A percentile compares a stretch with the other conserved stretches of the same genome.
Conservation (phyloP, 2,329 filamentous ascomycete genomes). For the Exophiala bonariae region DNA sequence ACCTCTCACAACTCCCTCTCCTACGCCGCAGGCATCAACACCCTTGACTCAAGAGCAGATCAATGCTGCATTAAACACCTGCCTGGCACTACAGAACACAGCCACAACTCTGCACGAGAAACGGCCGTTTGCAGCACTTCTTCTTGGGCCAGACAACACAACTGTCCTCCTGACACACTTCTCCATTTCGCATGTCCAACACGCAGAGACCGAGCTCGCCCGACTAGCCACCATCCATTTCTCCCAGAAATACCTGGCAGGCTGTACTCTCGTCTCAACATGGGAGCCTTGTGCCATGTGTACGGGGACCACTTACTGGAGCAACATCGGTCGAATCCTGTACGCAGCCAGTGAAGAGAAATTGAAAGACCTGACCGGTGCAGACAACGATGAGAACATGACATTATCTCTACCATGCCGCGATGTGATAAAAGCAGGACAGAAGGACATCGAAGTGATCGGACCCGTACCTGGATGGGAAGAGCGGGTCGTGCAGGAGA, state of each 20-base stretch:
- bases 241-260: slow-evolving; percentile 48
- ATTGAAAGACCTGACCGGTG: slow-evolving; percentile 47
- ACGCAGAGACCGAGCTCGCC: slow-evolving; percentile 53
- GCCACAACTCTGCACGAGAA: slow-evolving; percentile 46
- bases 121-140: slow-evolving; percentile 50
- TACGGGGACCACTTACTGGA: slow-evolving; percentile 50
- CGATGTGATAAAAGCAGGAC: slow-evolving; percentile 48
- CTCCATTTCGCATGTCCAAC: slow-evolving; percentile 54
- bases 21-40: slow-evolving; percentile 3
- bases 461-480: slow-evolving; percentile 50
- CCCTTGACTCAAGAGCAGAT: slow-evolving; percentile 42
- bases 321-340: slow-evolving; percentile 53
- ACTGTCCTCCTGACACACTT: slow-evolving; percentile 51
- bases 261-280: slow-evolving; percentile 52
- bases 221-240: slow-evolving; percentile 52
- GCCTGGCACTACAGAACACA: slow-evolving; percentile 44
- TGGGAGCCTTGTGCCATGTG: slow-evolving; percentile 61
- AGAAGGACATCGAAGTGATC: slow-evolving; percentile 52
- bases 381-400: slow-evolving; percentile 53
- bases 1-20: slow-evolving; percentile 1
- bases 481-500: slow-evolving; percentile 45
- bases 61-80: slow-evolving; percentile 38
- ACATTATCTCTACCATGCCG: slow-evolving; percentile 53
- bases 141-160: slow-evolving; percentile 52
- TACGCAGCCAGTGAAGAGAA: slow-evolving; percentile 53